Evolutionary conservation across 108 stramenopile genomes (phyloP), one percentile per base, ranked within the genome.

Genomic region (Nitzschia sp.): DNA sequence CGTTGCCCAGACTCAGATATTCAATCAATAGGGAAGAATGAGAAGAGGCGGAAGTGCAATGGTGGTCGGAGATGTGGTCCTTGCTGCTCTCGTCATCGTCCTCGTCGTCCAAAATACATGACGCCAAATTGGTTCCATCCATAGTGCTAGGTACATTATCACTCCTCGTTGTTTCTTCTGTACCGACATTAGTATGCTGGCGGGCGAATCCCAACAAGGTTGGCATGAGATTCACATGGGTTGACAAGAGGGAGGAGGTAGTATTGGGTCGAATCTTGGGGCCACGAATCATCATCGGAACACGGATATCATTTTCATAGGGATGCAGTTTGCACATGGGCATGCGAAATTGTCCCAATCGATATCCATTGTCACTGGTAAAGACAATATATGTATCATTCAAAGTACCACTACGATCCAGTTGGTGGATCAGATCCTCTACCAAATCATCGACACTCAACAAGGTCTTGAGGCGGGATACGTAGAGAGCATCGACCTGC

Each of bases 311-410:
- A 22, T 72, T 61, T 54, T 85, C 84, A 47, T 81, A 76, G 0
- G 76, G 67, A 41, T 75, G 74, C 15, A 75, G 65, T 53, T 85
- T 82, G 50, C 72, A 69, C 17, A 68, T 52, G 8, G 72, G 73
- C 55, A 80, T 66, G 28, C 58, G 63, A 66, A 69, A 71, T 66
- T 83, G 68, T 45, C 84, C 84, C 46, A 81, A 63, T 34, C 68
- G 70, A 71, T 59, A 85, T 13, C 84, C 84, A 73, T 85, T 81
- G 69, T 85, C 84, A 25, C 54, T 68, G 0, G 84, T 85, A 47
- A 72, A 85, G 6, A 85, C 3, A 26, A 85, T 22, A 45, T 79
- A 79, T 13, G 84, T 85, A 45, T 71, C 47, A 25, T 78, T 57
- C 38, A 84, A 44, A 6, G 36, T n/a, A 22, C 17, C n/a, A 8